A percentile compares a stretch with the other conserved stretches of the same genome.
Conservation (phyloP, 371 early-diverging fungal species). For the Mucor sp. region DNA sequence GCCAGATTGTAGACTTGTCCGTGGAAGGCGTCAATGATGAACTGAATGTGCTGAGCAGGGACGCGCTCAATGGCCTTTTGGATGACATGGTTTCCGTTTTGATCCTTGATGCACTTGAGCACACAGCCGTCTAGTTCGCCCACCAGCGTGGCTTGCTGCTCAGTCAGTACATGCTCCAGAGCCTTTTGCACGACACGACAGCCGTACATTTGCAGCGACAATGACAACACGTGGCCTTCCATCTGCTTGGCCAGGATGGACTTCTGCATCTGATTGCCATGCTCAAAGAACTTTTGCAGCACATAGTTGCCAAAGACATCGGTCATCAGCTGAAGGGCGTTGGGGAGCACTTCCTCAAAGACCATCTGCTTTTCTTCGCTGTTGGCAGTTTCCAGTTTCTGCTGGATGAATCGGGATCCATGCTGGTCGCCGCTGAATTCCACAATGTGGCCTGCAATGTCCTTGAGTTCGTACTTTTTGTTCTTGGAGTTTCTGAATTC, state of each 20-base stretch:
- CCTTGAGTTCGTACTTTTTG: slow-evolving; percentile 90
- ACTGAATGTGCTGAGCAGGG: slow-evolving; percentile 87
- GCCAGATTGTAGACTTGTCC: slow-evolving; percentile 95
- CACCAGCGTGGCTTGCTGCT: slow-evolving; percentile 89
- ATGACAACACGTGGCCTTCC: slow-evolving; percentile 91
- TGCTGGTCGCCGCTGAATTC: slow-evolving; percentile 99
- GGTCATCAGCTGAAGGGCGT: slow-evolving; percentile 93
- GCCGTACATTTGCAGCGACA: slow-evolving; percentile 99
- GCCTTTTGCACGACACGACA: slow-evolving; percentile 99
- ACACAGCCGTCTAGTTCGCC: slow-evolving; percentile 93
- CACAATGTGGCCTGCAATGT: slow-evolving; percentile 90
- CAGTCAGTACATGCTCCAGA: slow-evolving; percentile 88
- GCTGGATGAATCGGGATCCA: slow-evolving; percentile 98
- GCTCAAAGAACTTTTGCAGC: slow-evolving; percentile 99
- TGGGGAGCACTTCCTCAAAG: slow-evolving; percentile 94
- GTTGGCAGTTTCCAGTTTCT: slow-evolving; percentile 92
- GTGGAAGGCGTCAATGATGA: slow-evolving; percentile 96
- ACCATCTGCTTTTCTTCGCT: slow-evolving; percentile 94
- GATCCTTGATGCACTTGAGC: slow-evolving; percentile 98
- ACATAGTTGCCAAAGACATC: slow-evolving; percentile 99
- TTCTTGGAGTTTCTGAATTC: slow-evolving; percentile 93
- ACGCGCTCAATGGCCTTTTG: slow-evolving; percentile 99
- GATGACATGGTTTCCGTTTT: slow-evolving; percentile 99
- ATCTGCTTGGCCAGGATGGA: slow-evolving; percentile 86
- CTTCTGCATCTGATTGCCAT: slow-evolving; percentile 89